Percentiles rank a stretch among this genome's conserved stretches.
phyloP scores from a whole-genome alignment of 257 asterid genomes.

The Fraxinus anomala region DNA sequence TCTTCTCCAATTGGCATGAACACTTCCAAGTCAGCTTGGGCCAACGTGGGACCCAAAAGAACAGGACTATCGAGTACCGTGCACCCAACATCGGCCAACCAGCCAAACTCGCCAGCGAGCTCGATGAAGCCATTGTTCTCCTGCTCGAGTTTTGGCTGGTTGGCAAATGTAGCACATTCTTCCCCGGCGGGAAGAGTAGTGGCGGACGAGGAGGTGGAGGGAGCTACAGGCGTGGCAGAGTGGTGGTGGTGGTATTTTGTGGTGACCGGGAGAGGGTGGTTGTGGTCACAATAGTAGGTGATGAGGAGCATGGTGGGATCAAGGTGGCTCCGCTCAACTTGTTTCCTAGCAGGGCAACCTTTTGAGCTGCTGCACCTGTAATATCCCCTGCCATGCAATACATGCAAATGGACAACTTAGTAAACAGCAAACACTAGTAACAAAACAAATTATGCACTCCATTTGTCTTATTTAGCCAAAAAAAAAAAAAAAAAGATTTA shows the following conservation, averaged over 20 bases:
- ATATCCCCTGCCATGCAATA: constrained; percentile 64
- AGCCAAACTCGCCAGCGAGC: constrained; percentile 65
- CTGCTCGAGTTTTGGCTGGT: constrained; percentile 44
- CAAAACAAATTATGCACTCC: background rate
- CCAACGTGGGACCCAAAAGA: constrained; percentile 56
- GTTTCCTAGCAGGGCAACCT: constrained; percentile 85
- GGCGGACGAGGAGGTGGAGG: constrained; percentile 16
- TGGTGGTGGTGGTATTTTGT: constrained; percentile 47
- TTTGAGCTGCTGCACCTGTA: constrained; percentile 79
- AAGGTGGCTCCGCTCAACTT: constrained; percentile 73
- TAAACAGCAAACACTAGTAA: background rate
- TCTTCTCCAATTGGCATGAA: constrained; percentile 69
- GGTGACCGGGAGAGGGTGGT: constrained; percentile 53
- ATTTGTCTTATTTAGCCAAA: background rate
- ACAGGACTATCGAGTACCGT: constrained; percentile 46
- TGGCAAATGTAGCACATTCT: constrained; percentile 38
- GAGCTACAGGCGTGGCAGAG: background rate
- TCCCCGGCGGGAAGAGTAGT: constrained; percentile 36
- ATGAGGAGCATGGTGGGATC: constrained; percentile 75
- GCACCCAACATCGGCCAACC: constrained; percentile 65
- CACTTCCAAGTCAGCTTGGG: constrained; percentile 40
- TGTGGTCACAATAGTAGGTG: constrained; percentile 68
- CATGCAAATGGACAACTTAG: background rate
- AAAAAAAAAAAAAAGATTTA: no score
- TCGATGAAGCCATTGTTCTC: constrained; percentile 43